These are phyloP conservation scores for Chaetoceros tenuissimus DNA, from an alignment of 108 stramenopile genomes.

Conservation along the genomic window DNA sequence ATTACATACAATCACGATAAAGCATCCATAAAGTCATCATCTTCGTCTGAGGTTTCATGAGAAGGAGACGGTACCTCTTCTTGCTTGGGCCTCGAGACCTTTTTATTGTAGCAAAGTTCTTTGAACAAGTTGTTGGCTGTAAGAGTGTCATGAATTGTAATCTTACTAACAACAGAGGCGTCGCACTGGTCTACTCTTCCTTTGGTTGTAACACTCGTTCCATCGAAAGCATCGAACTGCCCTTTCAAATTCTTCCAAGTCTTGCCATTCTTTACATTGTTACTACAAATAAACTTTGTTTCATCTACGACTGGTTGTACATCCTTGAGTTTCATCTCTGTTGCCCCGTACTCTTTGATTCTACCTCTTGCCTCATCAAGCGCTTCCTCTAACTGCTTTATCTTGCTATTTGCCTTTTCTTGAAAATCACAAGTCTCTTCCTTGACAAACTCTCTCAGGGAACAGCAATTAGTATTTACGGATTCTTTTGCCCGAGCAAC, in stretches of 20 bases:
- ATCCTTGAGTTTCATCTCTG: background rate
- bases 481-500: background rate
- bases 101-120: background rate
- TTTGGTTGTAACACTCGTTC: background rate
- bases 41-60: too few relatives aligned
- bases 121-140: background rate
- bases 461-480: background rate
- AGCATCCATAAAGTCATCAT: too few relatives aligned
- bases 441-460: too few relatives aligned
- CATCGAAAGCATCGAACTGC: background rate
- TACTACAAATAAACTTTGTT: background rate
- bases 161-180: background rate
- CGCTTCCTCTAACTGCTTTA: background rate
- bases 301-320: background rate
- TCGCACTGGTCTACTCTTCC: background rate
- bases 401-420: background rate
- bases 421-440: too few relatives aligned
- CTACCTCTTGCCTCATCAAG: background rate
- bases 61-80: too few relatives aligned
- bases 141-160: background rate
- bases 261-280: background rate
- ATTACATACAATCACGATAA: too few relatives aligned
- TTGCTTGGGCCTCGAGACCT: too few relatives aligned
- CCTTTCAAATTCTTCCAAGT: background rate
- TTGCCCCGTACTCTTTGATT: background rate